Conservation (phyloP, 352 stramenopile species). For the Pythium graminicola region DNA sequence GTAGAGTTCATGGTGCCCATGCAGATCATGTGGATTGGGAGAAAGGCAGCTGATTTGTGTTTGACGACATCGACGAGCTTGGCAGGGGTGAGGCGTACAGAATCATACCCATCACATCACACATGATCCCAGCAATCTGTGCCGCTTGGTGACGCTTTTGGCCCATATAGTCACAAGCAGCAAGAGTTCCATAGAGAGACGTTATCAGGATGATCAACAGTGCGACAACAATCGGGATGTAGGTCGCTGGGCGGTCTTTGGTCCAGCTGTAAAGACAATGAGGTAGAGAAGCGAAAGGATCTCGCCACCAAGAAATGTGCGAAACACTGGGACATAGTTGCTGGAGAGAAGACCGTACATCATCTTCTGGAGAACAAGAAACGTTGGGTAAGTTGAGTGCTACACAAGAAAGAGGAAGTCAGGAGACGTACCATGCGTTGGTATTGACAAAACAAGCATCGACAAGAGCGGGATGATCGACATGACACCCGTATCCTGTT, state of each 20-base stretch:
- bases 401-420: neutral
- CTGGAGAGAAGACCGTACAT: conserved; percentile 41
- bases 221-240: conserved; percentile 14
- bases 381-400: neutral
- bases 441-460: conserved; percentile 32
- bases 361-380: too few relatives aligned
- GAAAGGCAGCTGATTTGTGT: conserved; percentile 41
- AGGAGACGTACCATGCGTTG: conserved; percentile 24
- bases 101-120: conserved; percentile 32
- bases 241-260: conserved; percentile 26
- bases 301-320: conserved; percentile 32
- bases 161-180: neutral
- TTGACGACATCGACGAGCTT: conserved; percentile 45
- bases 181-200: too few relatives aligned
- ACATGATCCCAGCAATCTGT: too few relatives aligned
- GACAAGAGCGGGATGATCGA: conserved; percentile 34
- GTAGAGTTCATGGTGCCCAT: conserved; percentile 39
- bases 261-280: conserved; percentile 36
- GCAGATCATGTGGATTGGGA: conserved; percentile 49
- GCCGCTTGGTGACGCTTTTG: conserved; percentile 23
- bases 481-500: conserved; percentile 29
- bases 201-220: neutral
- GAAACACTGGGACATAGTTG: conserved; percentile 44
- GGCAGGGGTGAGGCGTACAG: conserved; percentile 36
- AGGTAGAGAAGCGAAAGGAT: conserved; percentile 37